phyloP scores from a whole-genome alignment of 352 stramenopile genomes.

The Globisporangium lucens region DNA sequence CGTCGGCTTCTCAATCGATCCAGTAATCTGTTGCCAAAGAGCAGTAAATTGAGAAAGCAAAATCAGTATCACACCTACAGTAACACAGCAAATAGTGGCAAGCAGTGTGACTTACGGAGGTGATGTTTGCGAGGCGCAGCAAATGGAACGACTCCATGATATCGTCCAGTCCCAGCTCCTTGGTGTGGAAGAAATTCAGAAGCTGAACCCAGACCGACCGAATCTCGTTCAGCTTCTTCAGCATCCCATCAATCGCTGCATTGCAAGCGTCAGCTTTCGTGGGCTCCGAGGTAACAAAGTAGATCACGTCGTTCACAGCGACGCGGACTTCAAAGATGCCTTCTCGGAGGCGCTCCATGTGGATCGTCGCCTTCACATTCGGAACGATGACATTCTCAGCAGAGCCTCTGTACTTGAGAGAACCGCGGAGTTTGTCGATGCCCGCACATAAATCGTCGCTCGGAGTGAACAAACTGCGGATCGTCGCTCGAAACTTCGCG shows the following conservation, averaged over 20 bases:
- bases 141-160: conserved; percentile 57
- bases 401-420: conserved; percentile 57
- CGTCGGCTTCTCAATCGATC: conserved; percentile 30
- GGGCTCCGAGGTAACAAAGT: conserved; percentile 32
- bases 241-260: conserved; percentile 53
- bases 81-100: conserved; percentile 1
- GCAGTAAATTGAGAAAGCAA: background rate
- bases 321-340: conserved; percentile 56
- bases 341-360: conserved; percentile 56
- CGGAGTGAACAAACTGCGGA: conserved; percentile 75
- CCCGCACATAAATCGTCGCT: conserved; percentile 55
- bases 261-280: conserved; percentile 65
- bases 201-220: conserved; percentile 59
- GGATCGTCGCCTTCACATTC: conserved; percentile 71
- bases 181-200: conserved; percentile 71
- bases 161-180: conserved; percentile 43
- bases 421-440: conserved; percentile 50
- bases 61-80: background rate
- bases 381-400: conserved; percentile 45
- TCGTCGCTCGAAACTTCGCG: conserved; percentile 55
- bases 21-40: conserved; percentile 32
- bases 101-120: conserved; percentile 36
- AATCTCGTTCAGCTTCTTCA: conserved; percentile 50
- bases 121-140: conserved; percentile 63
- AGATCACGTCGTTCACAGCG: conserved; percentile 64